Conservation (phyloP, 441 rosid genomes). For the Populus tomentosa region DNA sequence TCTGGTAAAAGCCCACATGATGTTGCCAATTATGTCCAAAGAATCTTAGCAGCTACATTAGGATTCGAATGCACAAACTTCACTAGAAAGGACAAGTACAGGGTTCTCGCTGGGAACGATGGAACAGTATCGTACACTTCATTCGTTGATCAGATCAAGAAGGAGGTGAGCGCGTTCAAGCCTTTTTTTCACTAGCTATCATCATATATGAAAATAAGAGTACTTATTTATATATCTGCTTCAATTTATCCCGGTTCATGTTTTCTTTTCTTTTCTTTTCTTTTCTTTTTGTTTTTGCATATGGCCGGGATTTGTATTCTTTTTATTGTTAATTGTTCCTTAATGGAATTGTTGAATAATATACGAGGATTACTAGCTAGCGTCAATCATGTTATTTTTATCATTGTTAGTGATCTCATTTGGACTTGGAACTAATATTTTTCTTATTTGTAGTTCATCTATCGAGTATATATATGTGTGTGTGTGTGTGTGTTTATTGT, state of each 20-base stretch:
- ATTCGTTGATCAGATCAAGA: constrained; percentile 45
- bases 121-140: constrained; percentile 66
- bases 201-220: neutral
- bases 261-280: neutral
- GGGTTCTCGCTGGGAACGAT: constrained; percentile 78
- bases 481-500: too few species aligned
- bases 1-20: constrained; percentile 87
- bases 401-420: constrained; percentile 8
- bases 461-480: too few species aligned
- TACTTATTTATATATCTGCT: neutral
- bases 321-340: constrained; percentile 14
- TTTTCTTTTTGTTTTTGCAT: constrained; percentile 7
- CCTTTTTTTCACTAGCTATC: constrained; percentile 38
- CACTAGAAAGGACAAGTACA: constrained; percentile 84
- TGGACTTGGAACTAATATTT: neutral
- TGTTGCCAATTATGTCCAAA: constrained; percentile 85
- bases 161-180: constrained; percentile 53
- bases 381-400: neutral
- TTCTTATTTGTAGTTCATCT: too few species aligned
- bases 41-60: constrained; percentile 80
- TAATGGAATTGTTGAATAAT: constrained; percentile 25
- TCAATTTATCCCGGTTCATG: constrained; percentile 7
- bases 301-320: constrained; percentile 12
- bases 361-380: constrained; percentile 5
- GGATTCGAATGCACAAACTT: constrained; percentile 92